Base-by-base conservation (phyloP, 2,329 filamentous ascomycete genomes). In the Phyllosticta capitalensis region DNA sequence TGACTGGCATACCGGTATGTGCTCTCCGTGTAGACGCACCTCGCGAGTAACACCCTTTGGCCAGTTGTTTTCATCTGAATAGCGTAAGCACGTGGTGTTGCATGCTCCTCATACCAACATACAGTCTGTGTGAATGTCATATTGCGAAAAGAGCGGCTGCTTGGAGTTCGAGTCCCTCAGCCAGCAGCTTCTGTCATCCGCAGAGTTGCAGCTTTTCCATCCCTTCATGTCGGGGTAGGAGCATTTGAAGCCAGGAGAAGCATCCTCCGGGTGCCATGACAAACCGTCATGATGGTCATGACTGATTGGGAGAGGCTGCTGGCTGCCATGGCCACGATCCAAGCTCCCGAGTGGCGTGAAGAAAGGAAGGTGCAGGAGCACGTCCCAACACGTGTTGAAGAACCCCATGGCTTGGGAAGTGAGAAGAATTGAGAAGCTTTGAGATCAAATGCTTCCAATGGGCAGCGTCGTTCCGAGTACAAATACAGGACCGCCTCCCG, bases 151-250 rank as follows among this genome's bases (percentile, higher is more conserved):
- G 17, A 45, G 54, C 9, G 58, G 61, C 28, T 53, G 22, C 21
- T 22, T 55, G 7, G 61, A 52, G 6, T 51, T 52, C 9, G 55
- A 19, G 52, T 65, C 62, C 52, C 56, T 65, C 20, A 70, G 63
- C 68, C 68, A 70, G 58, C 68, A 70, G 26, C 52, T 56, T 33
- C 68, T 61, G 54, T 67, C 61, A 9, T 61, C 38, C 5, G 63
- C 24, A 14, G 45, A 54, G 52, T 68, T 67, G 52, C 68, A 70
- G 22, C 19, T 62, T 49, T 63, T 52, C 62, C 63, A 69, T 9
- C 64, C 64, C 28, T 54, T 24, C 19, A 63, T 30, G 12, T 12
- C 21, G 5, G 66, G 66, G 60, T 65, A 66, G 14, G 52, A 52
- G 55, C 67, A 69, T 30, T 58, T 58, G 61, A 66, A 66, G 53